Evolutionary conservation across 352 stramenopile species (phyloP), one percentile per base, ranked within the genome.

Genomic region (Globisporangium lucens): DNA sequence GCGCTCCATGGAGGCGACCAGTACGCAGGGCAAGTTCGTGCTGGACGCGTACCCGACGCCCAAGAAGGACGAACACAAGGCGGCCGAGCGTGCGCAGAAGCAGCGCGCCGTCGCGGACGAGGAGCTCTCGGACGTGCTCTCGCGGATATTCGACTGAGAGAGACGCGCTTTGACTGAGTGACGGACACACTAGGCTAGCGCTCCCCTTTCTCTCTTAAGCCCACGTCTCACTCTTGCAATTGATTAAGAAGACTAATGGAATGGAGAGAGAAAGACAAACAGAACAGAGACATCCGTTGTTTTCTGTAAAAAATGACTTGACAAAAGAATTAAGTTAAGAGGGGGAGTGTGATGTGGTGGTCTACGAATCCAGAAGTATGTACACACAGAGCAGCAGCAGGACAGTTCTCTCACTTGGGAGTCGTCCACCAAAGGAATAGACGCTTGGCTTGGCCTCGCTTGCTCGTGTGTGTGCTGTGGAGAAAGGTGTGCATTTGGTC

Each of bases 11-110:
- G 77, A 93, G 61, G 71, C 71, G 30, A 92, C 85, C 8, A 81
- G 67, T 20, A 89, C 85, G 15, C 83, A 90, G 63, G 85, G 85
- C 65, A 93, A 93, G 72, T 93, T 93, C 24, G 73, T 89, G 20
- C 76, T 93, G 35, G 85, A 91, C 67, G 75, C 74, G 46, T 85
- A 83, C 67, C 83, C 81, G 64, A 82, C 74, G 33, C 82, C 76
- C 49, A 63, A 82, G 60, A 67, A 74, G 59, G 70, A 77, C 35
- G 58, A 69, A 41, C 67, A 80, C 38, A 84, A 84, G 49, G 71
- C 81, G 0, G 78, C 76, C 1, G 74, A 78, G 61, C 82, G 85
- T 3, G 75, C 87, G 66, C 72, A 70, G 51, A 82, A 87, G 69
- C 80, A 87, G 69, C 80, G 80, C 29, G 68, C 68, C 13, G 66